phyloP scores from a whole-genome alignment of 2,329 filamentous ascomycete genomes.

The Colletotrichum sp. region DNA sequence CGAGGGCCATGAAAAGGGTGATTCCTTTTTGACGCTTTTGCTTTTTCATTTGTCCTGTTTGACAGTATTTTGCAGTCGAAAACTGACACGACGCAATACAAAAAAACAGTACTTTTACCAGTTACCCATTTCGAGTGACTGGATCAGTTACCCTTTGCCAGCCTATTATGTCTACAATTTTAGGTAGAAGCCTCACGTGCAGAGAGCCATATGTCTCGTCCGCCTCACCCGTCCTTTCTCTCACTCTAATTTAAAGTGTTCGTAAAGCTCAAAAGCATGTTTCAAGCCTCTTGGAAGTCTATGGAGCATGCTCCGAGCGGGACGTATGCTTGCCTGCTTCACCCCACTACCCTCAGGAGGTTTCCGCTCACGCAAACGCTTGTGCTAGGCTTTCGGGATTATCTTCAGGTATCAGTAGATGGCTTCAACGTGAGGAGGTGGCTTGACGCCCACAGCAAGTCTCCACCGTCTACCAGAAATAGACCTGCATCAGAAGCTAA shows the following conservation, averaged over 20 bases:
- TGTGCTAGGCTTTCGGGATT: neutral
- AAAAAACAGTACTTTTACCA: neutral
- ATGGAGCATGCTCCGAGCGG: neutral
- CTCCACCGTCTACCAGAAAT: neutral
- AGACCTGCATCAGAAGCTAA: neutral
- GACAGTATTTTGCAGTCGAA: neutral
- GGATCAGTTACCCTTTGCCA: neutral
- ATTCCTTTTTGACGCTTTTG: neutral
- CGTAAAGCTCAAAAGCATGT: neutral
- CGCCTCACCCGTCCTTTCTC: neutral
- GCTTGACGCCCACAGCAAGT: neutral
- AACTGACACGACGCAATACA: fast-evolving
- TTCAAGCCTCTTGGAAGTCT: neutral
- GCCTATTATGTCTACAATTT: neutral
- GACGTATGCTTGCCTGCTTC: neutral
- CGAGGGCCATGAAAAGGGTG: neutral
- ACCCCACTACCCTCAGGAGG: neutral
- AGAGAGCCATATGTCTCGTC: neutral
- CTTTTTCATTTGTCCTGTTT: neutral
- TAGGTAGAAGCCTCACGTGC: neutral
- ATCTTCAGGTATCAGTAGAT: neutral
- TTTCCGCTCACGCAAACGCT: neutral
- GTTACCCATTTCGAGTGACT: too few relatives aligned
- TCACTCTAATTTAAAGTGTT: neutral
- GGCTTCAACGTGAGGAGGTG: neutral